Evolutionary conservation across 148 eudicot species (phyloP), one percentile per base, ranked within the genome.

Genomic region (Polygonum aviculare): DNA sequence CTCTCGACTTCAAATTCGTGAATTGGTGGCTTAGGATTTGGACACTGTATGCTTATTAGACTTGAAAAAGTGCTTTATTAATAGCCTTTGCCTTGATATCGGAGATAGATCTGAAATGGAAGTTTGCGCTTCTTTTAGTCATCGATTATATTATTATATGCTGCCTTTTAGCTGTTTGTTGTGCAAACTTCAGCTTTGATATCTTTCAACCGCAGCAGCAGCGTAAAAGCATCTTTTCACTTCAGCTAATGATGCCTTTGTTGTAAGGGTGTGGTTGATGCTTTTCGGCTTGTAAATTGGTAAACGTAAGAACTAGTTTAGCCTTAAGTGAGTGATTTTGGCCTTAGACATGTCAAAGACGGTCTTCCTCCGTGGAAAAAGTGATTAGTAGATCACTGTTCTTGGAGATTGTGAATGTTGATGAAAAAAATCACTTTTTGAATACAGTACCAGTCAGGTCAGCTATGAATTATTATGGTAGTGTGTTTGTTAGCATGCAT

Each of bases 21-120:
- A 14, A 5, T 15, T 52, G 18, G 19, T 52, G 19, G 19, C 18
- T 52, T 18, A 16, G 59, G n/a, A 52, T 18, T 52, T 52, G 21
- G 19, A 7, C 4, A 2, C n/a, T 51, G 57, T n/a, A 59, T 22
- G 35, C 12, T 19, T 1, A 8, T 19, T 1, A 8, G 21, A 59
- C 12, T 59, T 9, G 9, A 57, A 57, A 12, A 62, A 26, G 69
- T 62, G 69, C 38, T 31, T 62, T 62, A 31, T 62, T 36, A 38
- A 67, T 67, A 36, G 44, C 9, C 9, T 67, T 67, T 67, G 45
- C 72, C 44, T 67, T 67, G 72, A 67, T 67, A 15, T 67, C 15
- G 38, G 44, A 67, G 72, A 38, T 67, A 67, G 72, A 67, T 67
- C 72, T 67, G 72, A 38, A 67, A 67, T 67, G 72, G 72, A 67